phyloP scores from a whole-genome alignment of 1,284 basidiomycete species.

The Omphalotus olearius region DNA sequence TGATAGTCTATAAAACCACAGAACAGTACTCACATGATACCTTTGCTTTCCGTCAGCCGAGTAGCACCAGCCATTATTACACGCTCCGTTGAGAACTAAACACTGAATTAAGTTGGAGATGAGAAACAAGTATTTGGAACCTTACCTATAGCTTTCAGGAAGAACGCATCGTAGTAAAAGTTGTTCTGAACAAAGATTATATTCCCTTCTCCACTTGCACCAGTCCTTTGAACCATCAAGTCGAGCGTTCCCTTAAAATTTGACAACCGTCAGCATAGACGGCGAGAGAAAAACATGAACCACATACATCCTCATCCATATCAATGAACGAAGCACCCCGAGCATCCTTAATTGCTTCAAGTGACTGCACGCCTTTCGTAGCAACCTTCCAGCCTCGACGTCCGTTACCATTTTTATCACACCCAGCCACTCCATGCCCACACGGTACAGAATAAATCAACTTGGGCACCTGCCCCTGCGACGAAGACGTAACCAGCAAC shows the following conservation, averaged over 20 bases:
- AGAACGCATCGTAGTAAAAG: constrained; percentile 98
- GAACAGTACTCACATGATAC: constrained; percentile 62
- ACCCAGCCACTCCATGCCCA: constrained; percentile 49
- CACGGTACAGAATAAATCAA: constrained; percentile 78
- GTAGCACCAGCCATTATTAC: constrained; percentile 76
- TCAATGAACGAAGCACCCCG: constrained; percentile 83
- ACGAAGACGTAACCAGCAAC: constrained; percentile 52
- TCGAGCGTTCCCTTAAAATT: constrained; percentile 90
- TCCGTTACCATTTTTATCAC: constrained; percentile 39
- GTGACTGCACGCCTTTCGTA: constrained; percentile 56
- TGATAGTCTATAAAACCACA: background rate
- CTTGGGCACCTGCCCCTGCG: constrained; percentile 50
- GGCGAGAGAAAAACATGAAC: background rate
- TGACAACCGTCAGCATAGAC: constrained; percentile 3
- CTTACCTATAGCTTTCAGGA: constrained; percentile 94
- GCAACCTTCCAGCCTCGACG: constrained; percentile 62
- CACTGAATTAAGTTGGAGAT: too few species aligned
- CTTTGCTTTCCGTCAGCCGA: constrained; percentile 49
- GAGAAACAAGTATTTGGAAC: too few species aligned
- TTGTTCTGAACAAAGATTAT: constrained; percentile 94
- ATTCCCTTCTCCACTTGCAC: constrained; percentile 56
- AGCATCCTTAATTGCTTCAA: constrained; percentile 76
- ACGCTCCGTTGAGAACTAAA: constrained; percentile 95
- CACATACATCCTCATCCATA: constrained; percentile 89
- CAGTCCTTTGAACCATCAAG: constrained; percentile 84